Conservation (phyloP, 805 yeast species). For the Metschnikowia aberdeeniae region DNA sequence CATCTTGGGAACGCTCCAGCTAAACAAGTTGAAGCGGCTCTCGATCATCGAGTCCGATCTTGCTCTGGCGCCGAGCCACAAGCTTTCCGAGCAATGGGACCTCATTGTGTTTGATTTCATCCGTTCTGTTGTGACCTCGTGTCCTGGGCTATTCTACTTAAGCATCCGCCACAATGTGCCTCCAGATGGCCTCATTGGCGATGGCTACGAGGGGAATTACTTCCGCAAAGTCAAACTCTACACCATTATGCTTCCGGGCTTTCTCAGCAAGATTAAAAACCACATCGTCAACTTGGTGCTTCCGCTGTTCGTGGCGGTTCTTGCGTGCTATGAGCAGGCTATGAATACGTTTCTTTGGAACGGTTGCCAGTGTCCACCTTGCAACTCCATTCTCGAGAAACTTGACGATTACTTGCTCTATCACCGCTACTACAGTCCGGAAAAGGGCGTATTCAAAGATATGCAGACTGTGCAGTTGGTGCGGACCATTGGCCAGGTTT, state of each 20-base stretch:
- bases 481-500: slow-evolving; percentile 45
- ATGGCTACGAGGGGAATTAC: slow-evolving; percentile 74
- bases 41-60: slow-evolving; percentile 33
- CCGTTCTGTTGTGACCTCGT: slow-evolving; percentile 21
- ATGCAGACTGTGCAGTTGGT: slow-evolving; percentile 56
- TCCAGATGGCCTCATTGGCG: slow-evolving; percentile 39
- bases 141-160: slow-evolving; percentile 28
- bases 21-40: slow-evolving; percentile 31
- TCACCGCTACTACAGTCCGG: slow-evolving; percentile 55
- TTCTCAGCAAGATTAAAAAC: slow-evolving; percentile 19
- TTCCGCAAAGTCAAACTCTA: slow-evolving; percentile 54
- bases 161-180: slow-evolving; percentile 60
- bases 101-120: slow-evolving; percentile 37
- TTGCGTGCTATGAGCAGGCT: slow-evolving; percentile 66
- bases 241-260: slow-evolving; percentile 43
- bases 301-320: slow-evolving; percentile 56
- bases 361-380: slow-evolving; percentile 64
- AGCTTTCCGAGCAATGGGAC: slow-evolving; percentile 51
- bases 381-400: slow-evolving; percentile 45
- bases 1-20: slow-evolving; percentile 29
- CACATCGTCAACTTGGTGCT: slow-evolving; percentile 44
- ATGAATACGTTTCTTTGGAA: slow-evolving; percentile 73
- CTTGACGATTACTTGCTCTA: slow-evolving; percentile 60
- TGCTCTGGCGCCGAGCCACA: slow-evolving; percentile 29
- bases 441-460: slow-evolving; percentile 50